Base-by-base conservation (phyloP, 2,329 filamentous ascomycete species). In the Colletotrichum limetticola region DNA sequence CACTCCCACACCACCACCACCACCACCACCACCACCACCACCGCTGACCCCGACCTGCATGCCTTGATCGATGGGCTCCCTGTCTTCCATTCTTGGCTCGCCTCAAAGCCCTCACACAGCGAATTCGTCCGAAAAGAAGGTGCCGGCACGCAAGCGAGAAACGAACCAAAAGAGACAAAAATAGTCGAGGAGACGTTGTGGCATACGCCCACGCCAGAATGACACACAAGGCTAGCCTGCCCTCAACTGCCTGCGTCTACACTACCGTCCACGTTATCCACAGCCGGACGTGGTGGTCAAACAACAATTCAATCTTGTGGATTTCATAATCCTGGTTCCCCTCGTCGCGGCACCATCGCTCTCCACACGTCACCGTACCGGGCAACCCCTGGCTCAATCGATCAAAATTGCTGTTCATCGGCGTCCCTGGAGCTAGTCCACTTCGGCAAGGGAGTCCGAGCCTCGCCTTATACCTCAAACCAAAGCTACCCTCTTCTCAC, bases 391-490 rank as follows among this genome's bases (percentile, higher is more conserved):
- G 56, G 55, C 61, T 42, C 70, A 52, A 70, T 61, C 35, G 55
- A 66, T 66, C 60, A 67, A 66, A 66, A 66, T 70, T 57, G n/a
- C 53, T 65, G 16, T 35, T 22, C 46, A 26, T 19, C 66, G 37
- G 59, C 11, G 70, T 72, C 26, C 46, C 32, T 64, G 42, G 32
- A 58, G 59, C 66, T 56, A 72, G 32, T 49, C 53, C 24, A 16
- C 22, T 60, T 56, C 30, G 32, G 59, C 32, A 37, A 12, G 7
- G 42, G 53, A 37, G 59, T 49, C 55, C 70, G 59, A 70, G 66
- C 70, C 26, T 59, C 59, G 22, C 66, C 9, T 72, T 59, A 32
- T n/a, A 60, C 53, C 55, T 69, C 66, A 65, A 64, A 70, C 55
- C 66, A 37, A 49, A 57, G 60, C 58, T 46, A 63, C 52, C 49